Percentiles rank a stretch among this genome's conserved stretches.
phyloP scores from a whole-genome alignment of 768 basidiomycete species.

The Kwoniella dejecticola region DNA sequence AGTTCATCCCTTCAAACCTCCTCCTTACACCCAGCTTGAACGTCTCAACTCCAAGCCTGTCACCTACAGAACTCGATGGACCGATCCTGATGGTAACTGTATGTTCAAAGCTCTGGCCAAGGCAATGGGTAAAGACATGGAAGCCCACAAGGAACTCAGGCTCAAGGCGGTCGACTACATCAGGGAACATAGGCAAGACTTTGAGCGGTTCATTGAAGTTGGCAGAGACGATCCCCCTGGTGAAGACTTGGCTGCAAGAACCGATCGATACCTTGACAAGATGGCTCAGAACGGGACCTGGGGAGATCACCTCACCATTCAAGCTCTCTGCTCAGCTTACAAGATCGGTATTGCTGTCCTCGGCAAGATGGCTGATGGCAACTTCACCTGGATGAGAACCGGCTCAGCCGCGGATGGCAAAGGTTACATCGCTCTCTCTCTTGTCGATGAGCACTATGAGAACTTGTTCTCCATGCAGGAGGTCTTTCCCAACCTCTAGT shows the following conservation, averaged over 20 bases:
- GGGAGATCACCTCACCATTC: constrained; percentile 1
- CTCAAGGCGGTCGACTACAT: neutral
- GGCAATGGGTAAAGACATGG: constrained; percentile 1
- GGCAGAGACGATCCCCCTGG: neutral
- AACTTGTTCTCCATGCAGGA: constrained; percentile 1
- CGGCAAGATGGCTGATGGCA: neutral
- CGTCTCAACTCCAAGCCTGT: constrained; percentile 1
- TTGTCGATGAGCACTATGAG: constrained; percentile 8
- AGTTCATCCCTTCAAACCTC: no score
- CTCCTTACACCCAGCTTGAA: neutral
- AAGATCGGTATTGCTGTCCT: neutral
- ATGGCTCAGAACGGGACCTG: neutral
- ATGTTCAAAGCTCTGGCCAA: constrained; percentile 17
- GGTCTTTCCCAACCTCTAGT: neutral
- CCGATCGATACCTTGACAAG: neutral
- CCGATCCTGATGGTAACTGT: constrained; percentile 10
- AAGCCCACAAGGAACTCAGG: neutral
- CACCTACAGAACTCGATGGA: constrained; percentile 4
- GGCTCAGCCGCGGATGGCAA: neutral
- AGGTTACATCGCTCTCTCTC: neutral
- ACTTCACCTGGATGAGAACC: neutral
- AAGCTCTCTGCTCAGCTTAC: neutral
- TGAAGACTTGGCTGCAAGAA: no score
- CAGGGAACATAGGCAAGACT: neutral
- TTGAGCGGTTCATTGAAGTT: neutral